Evolutionary conservation across 495 filamentous ascomycete genomes (phyloP), one percentile per base, ranked within the genome.

Genomic region (Aspergillus conjunctus): DNA sequence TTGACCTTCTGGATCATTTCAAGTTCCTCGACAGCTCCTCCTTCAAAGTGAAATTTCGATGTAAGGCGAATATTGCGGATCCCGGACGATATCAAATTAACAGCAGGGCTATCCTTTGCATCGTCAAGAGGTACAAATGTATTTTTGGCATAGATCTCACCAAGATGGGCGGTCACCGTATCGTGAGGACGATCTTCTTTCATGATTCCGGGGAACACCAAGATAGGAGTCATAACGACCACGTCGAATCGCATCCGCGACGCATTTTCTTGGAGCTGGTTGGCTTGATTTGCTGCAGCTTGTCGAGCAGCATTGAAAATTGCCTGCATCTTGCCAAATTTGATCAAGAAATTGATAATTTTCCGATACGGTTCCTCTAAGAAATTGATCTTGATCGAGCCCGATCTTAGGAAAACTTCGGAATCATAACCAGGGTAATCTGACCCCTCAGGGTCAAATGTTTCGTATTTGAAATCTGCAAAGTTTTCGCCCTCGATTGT

Each of bases 251-350:
- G 90, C 78, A 97, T 90, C 58, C 90, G 90, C 64, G 87, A 89
- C 4, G 89, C 90, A 69, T 86, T 91, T 65, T 97, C 87, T 67
- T 97, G 93, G 11, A 98, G 81, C 71, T 97, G 91, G 51, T 84
- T 95, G 7, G 94, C 94, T 71, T 96, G 93, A 60, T 90, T 93
- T 22, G 92, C 90, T n/a, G 94, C 94, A 53, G 94, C 94, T 73
- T 93, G 91, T 22, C 95, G 86, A 20, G 94, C 94, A 18, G 94
- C 93, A 71, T 98, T 98, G 81, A 96, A 98, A 50, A 98, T 92
- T 21, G 94, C 92, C 73, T 98, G 94, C 94, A 98, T 98, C 75
- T 96, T 96, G 58, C 94, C 94, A 68, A 98, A 98, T 65, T 98
- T 98, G 66, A 98, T 91, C 31, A 92, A 79, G 74, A 98, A 98